A percentile compares a stretch with the other conserved stretches of the same genome.
These are phyloP conservation scores for Klebsormidium nitens DNA, from an alignment of 139 green algal species.

Conservation along the genomic window DNA sequence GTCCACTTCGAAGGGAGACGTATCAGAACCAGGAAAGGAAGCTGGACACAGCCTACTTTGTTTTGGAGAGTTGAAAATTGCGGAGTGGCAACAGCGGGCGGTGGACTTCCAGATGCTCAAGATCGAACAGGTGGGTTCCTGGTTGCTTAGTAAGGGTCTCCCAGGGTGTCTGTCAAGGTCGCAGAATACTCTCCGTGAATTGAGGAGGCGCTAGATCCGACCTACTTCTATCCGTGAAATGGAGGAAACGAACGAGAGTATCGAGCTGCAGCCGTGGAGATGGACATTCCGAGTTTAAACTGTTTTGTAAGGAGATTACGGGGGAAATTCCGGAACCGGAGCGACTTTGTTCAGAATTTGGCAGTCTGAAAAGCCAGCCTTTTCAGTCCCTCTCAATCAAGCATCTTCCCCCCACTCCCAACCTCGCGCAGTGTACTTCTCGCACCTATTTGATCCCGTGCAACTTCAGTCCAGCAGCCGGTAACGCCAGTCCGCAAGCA, in stretches of 20 bases:
- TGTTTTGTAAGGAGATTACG: no score
- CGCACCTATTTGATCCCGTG: not conserved
- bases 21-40: not conserved
- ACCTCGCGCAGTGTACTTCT: not conserved
- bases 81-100: not conserved
- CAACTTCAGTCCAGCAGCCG: not conserved
- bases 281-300: no score
- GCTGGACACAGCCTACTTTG: not conserved
- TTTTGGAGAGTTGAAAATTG: not conserved
- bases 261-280: no score
- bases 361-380: not conserved
- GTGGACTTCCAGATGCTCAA: not conserved
- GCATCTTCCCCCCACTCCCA: not conserved
- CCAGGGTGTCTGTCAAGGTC: no score
- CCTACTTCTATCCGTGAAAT: no score
- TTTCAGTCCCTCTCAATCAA: not conserved
- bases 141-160: no score
- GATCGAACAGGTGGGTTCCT: not conserved
- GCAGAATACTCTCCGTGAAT: no score
- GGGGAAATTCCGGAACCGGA: no score
- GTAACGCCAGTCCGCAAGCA: no score
- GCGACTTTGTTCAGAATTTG: no score
- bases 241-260: no score
- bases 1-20: not conserved
- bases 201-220: no score